Base-by-base conservation (phyloP, 208 protist genomes). In the Crithidia brevicula region DNA sequence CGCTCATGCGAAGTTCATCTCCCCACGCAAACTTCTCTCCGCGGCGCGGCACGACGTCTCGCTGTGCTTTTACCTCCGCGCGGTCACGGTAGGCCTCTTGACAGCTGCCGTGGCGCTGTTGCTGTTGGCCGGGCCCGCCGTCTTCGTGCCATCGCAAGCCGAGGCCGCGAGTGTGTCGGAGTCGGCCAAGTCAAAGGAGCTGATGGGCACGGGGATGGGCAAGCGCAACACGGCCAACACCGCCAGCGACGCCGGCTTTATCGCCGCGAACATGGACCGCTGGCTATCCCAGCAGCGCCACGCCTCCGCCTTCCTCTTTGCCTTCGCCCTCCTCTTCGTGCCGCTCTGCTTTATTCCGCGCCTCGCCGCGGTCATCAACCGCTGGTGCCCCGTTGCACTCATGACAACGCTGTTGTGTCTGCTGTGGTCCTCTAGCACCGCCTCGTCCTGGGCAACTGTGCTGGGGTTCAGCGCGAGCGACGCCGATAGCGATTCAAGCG, bases 271-370 rank as follows among this genome's bases (percentile, higher is more conserved):
- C 1, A 43, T 62, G 23, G 69, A 68, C 15, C 31, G 60, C 60
- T 74, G 69, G 69, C 5, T 42, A 10, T 56, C 51, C 22, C 69
- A 74, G 23, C 69, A 74, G 61, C 52, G 53, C 15, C 51, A 68
- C 54, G 69, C 69, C 20, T 40, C 60, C 11, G 60, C 50, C 28
- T 58, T 40, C 8, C 60, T 74, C 50, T 74, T 74, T 43, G 33
- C 53, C 47, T 61, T 58, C 31, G 69, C 69, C 22, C 69, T 74
- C 25, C 31, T 74, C 46, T 18, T 64, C 22, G 54, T 74, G 42
- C 69, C 69, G 20, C 31, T 74, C n/a, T 74, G 69, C 53, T 68
- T 74, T 28, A 74, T 68, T 43, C 69, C 69, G 8, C 69, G 69
- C 11, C 27, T 74, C 52, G 69, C 69, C 13, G 56, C 53, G 23